Conservation (phyloP, 257 asterid genomes). For the Cynanchum wilfordii region DNA sequence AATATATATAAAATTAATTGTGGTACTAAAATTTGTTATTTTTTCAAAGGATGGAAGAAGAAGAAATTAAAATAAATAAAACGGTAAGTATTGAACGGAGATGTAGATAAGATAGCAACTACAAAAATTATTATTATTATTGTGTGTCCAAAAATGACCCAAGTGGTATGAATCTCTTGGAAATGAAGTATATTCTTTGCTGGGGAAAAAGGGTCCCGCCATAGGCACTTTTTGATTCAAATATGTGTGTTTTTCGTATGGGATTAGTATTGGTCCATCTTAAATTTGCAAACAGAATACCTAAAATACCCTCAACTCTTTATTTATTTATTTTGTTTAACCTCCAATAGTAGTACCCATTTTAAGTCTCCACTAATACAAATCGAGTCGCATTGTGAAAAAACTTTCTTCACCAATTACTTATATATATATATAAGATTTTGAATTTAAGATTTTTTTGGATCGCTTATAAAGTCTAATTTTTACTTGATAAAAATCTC, state of each 20-base stretch:
- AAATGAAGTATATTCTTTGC: conserved; percentile 25
- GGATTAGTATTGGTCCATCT: neutral
- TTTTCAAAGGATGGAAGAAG: neutral
- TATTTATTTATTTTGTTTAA: too few species aligned
- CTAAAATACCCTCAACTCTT: neutral
- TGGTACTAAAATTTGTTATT: neutral
- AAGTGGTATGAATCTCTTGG: conserved; percentile 26
- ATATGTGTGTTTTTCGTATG: neutral
- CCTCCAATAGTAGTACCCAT: too few species aligned
- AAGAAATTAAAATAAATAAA: neutral
- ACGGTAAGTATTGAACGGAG: neutral
- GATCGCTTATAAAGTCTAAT: too few species aligned
- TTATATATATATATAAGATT: too few species aligned
- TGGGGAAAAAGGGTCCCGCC: conserved; percentile 21
- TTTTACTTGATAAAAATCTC: too few species aligned
- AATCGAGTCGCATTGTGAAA: too few species aligned
- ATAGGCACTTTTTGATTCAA: conserved; percentile 5
- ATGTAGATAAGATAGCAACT: conserved; percentile 7
- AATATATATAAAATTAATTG: too few species aligned
- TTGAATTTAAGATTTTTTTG: too few species aligned
- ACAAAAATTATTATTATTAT: conserved; percentile 3
- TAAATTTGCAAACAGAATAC: neutral
- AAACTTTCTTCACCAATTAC: too few species aligned
- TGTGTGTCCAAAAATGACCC: conserved; percentile 40
- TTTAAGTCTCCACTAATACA: too few species aligned